phyloP scores from a whole-genome alignment of 768 basidiomycete species.

The Pleurotus pulmonarius region DNA sequence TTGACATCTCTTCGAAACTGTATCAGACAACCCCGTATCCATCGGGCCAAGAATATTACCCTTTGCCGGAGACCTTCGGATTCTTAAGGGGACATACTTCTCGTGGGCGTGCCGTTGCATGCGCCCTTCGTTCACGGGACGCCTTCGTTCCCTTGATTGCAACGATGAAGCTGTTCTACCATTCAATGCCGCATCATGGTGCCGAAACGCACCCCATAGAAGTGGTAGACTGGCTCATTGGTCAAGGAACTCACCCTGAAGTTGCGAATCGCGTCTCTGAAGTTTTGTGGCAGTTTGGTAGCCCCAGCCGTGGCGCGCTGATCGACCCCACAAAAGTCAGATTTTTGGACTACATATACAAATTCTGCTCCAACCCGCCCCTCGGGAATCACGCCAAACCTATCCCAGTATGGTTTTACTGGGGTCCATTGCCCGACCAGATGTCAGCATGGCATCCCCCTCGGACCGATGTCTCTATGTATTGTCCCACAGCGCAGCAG shows the following conservation, averaged over 20 bases:
- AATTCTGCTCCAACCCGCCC: neutral
- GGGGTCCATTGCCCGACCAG: neutral
- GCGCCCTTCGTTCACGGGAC: constrained; percentile 4
- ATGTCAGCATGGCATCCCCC: neutral
- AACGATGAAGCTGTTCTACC: neutral
- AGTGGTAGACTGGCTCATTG: neutral
- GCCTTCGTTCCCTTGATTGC: constrained; percentile 12
- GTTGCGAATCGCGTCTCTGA: neutral
- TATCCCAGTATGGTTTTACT: constrained; percentile 1
- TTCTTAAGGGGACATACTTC: constrained; percentile 1
- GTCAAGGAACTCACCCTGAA: too few relatives aligned
- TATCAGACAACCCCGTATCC: neutral
- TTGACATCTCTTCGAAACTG: neutral
- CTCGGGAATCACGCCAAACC: neutral
- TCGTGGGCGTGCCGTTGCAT: neutral
- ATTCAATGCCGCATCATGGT: neutral
- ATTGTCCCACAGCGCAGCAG: neutral
- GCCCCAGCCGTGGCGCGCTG: neutral
- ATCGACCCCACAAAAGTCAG: constrained; percentile 2
- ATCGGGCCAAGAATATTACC: neutral
- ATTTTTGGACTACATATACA: neutral
- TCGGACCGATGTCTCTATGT: neutral
- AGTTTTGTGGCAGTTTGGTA: neutral
- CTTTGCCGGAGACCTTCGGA: constrained; percentile 3
- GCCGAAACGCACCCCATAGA: neutral